These are phyloP conservation scores for Rhizomucor pusillus DNA, from an alignment of 371 early-diverging fungal genomes.

Conservation along the genomic window DNA sequence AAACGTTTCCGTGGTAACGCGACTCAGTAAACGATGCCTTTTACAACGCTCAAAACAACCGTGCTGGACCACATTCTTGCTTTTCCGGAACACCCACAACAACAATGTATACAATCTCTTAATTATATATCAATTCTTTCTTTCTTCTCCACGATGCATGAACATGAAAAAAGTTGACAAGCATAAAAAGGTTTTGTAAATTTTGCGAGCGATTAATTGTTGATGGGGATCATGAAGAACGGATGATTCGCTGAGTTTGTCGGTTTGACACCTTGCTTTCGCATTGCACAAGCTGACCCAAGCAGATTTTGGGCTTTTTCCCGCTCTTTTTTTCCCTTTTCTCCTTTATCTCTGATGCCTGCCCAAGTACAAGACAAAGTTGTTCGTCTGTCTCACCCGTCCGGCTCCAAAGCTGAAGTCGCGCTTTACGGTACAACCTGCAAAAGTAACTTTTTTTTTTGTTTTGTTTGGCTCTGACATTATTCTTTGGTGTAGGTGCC, in stretches of 20 bases:
- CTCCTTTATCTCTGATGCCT: conserved; percentile 31
- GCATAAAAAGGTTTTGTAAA: neutral
- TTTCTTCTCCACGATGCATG: no score
- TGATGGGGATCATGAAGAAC: neutral
- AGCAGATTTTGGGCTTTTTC: neutral
- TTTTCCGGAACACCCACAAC: no score
- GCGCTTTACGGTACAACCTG: conserved; percentile 52
- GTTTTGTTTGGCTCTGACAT: conserved; percentile 1
- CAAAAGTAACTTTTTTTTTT: neutral
- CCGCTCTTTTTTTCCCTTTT: conserved; percentile 12
- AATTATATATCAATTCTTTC: no score
- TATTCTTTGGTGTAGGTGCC: conserved; percentile 43
- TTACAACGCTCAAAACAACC: neutral
- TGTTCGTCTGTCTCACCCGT: conserved; percentile 42
- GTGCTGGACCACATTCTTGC: neutral
- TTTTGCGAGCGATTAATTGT: no score
- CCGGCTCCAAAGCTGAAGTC: conserved; percentile 54
- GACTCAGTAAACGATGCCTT: conserved; percentile 22
- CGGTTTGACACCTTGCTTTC: neutral
- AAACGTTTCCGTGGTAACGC: conserved; percentile 51
- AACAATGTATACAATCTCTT: neutral
- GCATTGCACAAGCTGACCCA: neutral
- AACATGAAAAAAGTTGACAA: neutral
- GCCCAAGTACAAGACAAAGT: conserved; percentile 35
- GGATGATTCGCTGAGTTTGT: neutral